Percentiles rank a stretch among this genome's conserved stretches.
Evolutionary conservation across 2,329 filamentous ascomycete species (phyloP).

Genomic region (Scopulariopsis brevicaulis): DNA sequence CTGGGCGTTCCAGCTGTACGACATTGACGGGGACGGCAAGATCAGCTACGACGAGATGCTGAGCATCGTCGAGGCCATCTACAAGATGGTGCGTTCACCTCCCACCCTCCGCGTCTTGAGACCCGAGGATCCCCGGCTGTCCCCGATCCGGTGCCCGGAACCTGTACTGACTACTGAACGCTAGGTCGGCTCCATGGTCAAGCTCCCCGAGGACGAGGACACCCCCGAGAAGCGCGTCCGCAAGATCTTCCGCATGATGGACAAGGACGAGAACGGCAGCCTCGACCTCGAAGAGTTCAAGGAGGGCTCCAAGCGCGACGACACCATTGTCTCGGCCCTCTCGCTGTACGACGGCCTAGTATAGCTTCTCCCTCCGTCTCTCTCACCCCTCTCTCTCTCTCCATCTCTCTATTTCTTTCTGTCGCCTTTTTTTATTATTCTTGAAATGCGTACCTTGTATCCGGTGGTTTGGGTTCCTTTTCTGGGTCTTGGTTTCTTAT

Average conservation of each 20-base stretch:
- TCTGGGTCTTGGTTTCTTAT: not conserved
- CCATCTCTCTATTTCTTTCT: not conserved
- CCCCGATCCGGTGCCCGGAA: not conserved
- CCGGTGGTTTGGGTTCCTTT: not conserved
- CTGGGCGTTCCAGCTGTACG: slow-evolving; percentile 98
- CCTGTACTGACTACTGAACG: not conserved
- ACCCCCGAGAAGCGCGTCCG: slow-evolving; percentile 95
- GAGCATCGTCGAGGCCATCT: slow-evolving; percentile 96
- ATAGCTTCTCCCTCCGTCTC: slow-evolving; percentile 24
- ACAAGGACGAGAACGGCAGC: slow-evolving; percentile 98
- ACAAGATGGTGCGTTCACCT: slow-evolving; percentile 74
- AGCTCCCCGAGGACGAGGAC: slow-evolving; percentile 95
- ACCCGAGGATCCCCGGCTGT: no score
- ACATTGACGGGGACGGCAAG: slow-evolving; percentile 97
- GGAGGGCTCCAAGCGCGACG: slow-evolving; percentile 95
- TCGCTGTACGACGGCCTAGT: slow-evolving; percentile 95
- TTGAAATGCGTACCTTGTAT: not conserved
- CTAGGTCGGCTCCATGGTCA: slow-evolving; percentile 97
- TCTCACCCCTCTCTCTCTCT: not conserved
- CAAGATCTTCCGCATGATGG: slow-evolving; percentile 99
- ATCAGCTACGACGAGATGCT: slow-evolving; percentile 99
- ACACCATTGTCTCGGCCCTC: slow-evolving; percentile 95
- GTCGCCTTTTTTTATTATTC: not conserved
- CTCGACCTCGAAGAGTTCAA: slow-evolving; percentile 98
- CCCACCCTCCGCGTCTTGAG: no score